phyloP scores from a whole-genome alignment of 75 land plant genomes.

The Selaginella moellendorffii region DNA sequence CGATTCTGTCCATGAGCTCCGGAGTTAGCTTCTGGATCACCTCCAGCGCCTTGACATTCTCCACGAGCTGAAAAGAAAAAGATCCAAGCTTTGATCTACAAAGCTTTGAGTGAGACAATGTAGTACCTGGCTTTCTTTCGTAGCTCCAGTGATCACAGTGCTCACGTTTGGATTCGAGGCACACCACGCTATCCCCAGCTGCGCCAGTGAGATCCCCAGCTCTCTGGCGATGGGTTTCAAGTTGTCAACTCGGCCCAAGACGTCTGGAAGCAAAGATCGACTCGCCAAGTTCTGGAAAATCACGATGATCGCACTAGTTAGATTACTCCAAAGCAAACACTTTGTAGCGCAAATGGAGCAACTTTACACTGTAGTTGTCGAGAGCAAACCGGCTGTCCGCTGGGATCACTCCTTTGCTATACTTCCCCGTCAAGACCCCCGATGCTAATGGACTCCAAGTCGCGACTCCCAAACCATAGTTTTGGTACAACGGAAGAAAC shows the following conservation, averaged over 20 bases:
- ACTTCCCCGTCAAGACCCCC: conserved; percentile 24
- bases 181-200: conserved; percentile 89
- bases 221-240: conserved; percentile 62
- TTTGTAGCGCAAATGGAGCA: no score
- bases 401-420: conserved; percentile 18
- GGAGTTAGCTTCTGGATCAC: background rate
- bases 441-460: conserved; percentile 23
- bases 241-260: conserved; percentile 43
- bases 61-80: background rate
- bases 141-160: conserved; percentile 74
- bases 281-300: conserved; percentile 51
- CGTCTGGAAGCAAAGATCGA: conserved; percentile 53
- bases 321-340: background rate
- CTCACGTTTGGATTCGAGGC: conserved; percentile 77
- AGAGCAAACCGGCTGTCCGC: conserved; percentile 23
- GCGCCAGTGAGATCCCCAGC: conserved; percentile 51
- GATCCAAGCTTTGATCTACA: no score
- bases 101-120: no score
- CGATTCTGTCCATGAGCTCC: background rate
- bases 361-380: conserved; percentile 23
- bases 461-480: conserved; percentile 17
- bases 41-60: background rate
- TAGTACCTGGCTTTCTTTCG: conserved; percentile 66
- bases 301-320: background rate
- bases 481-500: conserved; percentile 16